Conservation (phyloP, 805 yeast genomes). For the Teunomyces aglyptinius region DNA sequence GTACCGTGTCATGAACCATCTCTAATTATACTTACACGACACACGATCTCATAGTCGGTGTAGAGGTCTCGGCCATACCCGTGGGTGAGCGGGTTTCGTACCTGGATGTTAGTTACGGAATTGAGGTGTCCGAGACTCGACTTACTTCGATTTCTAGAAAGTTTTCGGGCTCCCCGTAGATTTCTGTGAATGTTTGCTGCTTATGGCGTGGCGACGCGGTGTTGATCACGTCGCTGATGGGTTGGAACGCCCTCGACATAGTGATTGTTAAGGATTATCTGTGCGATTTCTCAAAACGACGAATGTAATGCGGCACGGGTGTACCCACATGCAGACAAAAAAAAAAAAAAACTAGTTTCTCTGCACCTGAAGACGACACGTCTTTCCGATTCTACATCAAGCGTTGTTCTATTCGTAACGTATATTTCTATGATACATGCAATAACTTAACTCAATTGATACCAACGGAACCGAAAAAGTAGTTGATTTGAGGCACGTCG, state of each 20-base stretch:
- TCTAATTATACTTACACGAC: conserved; percentile 45
- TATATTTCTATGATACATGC: conserved; percentile 1
- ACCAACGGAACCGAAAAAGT: conserved; percentile 5
- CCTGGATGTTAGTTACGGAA: conserved; percentile 12
- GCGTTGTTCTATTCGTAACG: background rate
- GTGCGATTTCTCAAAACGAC: background rate
- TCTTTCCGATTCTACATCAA: background rate
- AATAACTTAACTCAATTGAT: background rate
- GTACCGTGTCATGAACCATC: conserved; percentile 6
- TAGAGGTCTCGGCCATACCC: conserved; percentile 62
- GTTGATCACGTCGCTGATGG: conserved; percentile 41
- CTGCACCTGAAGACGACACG: too few species aligned
- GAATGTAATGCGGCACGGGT: background rate
- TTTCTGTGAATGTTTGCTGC: conserved; percentile 68
- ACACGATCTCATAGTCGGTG: conserved; percentile 89
- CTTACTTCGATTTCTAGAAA: conserved; percentile 75
- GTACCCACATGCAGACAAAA: background rate
- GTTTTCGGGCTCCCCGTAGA: conserved; percentile 93
- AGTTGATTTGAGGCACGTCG: conserved; percentile 30
- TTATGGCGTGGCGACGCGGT: conserved; percentile 37
- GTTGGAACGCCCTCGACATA: conserved; percentile 42
- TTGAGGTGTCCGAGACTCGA: background rate
- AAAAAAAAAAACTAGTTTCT: too few species aligned
- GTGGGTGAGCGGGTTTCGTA: conserved; percentile 74
- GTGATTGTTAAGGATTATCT: background rate